These are phyloP conservation scores for Russula virescens DNA, from an alignment of 768 basidiomycete genomes.

Conservation along the genomic window DNA sequence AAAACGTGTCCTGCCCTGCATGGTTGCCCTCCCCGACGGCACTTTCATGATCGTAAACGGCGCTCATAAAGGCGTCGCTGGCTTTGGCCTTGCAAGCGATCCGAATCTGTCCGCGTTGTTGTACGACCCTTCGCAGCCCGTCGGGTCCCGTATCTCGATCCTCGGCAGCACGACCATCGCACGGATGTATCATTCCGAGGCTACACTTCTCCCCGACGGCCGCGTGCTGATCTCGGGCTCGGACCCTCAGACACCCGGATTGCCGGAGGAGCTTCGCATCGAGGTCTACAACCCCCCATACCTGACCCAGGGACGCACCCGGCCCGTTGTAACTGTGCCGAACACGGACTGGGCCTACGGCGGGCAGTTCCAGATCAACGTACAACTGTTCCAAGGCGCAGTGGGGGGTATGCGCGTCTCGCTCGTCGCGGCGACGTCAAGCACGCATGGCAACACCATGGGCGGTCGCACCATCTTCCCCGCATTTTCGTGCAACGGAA, in stretches of 20 bases:
- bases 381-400: conserved; percentile 37
- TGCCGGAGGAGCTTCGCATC: conserved; percentile 72
- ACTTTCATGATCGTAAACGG: conserved; percentile 75
- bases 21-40: conserved; percentile 67
- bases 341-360: conserved; percentile 60
- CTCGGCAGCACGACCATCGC: conserved; percentile 64
- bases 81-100: conserved; percentile 62
- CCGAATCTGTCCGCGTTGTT: conserved; percentile 62
- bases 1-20: conserved; percentile 70
- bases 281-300: conserved; percentile 88
- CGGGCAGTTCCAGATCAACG: conserved; percentile 47
- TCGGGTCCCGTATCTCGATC: conserved; percentile 59
- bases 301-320: conserved; percentile 53
- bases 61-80: conserved; percentile 61
- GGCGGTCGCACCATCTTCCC: conserved; percentile 70
- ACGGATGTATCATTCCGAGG: conserved; percentile 74
- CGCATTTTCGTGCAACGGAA: conserved; percentile 59
- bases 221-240: conserved; percentile 73
- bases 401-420: conserved; percentile 47
- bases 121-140: conserved; percentile 59
- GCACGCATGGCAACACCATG: conserved; percentile 76
- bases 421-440: conserved; percentile 67
- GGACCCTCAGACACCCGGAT: conserved; percentile 56
- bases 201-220: conserved; percentile 67
- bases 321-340: conserved; percentile 56